Conservation (phyloP, 2,329 filamentous ascomycete genomes). For the Phaeomoniella chlamydospora region DNA sequence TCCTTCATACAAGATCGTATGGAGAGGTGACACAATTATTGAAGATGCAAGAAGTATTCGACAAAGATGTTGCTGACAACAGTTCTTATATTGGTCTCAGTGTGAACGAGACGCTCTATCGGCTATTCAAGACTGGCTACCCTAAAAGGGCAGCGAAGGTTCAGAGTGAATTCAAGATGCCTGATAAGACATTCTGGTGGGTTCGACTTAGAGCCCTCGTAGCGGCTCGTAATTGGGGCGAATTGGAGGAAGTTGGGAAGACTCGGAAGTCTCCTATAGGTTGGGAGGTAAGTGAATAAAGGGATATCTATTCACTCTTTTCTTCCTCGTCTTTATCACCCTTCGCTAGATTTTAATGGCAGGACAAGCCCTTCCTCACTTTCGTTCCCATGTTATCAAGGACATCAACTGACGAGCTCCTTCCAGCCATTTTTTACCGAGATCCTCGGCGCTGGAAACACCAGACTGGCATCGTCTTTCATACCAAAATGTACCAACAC, state of each 20-base stretch:
- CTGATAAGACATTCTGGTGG: constrained; percentile 86
- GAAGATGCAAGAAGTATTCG: constrained; percentile 73
- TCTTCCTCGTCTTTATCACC: constrained; percentile 8
- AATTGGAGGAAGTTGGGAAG: constrained; percentile 70
- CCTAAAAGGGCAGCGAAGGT: constrained; percentile 75
- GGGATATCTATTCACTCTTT: too few species aligned
- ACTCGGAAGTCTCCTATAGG: constrained; percentile 79
- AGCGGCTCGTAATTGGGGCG: constrained; percentile 78
- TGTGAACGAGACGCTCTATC: constrained; percentile 84
- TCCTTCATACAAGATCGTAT: constrained; percentile 57
- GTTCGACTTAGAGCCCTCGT: constrained; percentile 72
- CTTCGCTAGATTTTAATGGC: background rate
- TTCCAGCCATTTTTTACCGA: constrained; percentile 78
- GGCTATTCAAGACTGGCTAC: constrained; percentile 69
- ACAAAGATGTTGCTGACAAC: constrained; percentile 58
- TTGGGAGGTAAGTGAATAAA: constrained; percentile 88
- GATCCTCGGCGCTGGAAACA: constrained; percentile 75
- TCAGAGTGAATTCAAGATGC: constrained; percentile 81
- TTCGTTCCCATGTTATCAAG: constrained; percentile 1
- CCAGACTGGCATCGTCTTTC: constrained; percentile 68
- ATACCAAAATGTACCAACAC: constrained; percentile 73
- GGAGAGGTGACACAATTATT: constrained; percentile 70
- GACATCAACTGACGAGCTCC: background rate
- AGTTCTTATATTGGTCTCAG: constrained; percentile 63
- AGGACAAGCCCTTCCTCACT: background rate